A percentile compares a stretch with the other conserved stretches of the same genome.
These are phyloP conservation scores for Serendipita indica DNA, from an alignment of 768 basidiomycete species.

Conservation along the genomic window DNA sequence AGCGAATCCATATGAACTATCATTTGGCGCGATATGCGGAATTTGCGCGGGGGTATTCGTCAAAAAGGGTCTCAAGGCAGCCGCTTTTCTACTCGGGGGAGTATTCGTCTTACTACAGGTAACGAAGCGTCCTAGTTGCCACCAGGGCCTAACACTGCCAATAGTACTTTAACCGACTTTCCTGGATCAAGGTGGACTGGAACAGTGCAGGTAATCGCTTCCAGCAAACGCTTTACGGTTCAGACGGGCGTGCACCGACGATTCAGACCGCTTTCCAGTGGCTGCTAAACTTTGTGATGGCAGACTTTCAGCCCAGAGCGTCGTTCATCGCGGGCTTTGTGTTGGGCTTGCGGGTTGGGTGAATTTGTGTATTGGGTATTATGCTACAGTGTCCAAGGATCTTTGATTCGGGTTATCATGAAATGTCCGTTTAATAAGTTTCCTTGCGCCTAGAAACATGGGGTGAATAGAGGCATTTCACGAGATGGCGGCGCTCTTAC, in stretches of 20 bases:
- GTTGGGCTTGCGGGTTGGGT: conserved; percentile 73
- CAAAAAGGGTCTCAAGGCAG: conserved; percentile 79
- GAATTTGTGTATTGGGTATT: conserved; percentile 14
- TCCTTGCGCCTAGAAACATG: neutral
- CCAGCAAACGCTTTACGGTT: conserved; percentile 56
- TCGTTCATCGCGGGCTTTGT: conserved; percentile 74
- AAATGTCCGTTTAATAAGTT: neutral
- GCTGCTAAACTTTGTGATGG: conserved; percentile 66
- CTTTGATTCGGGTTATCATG: neutral
- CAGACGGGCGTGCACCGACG: conserved; percentile 47
- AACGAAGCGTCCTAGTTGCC: conserved; percentile 15
- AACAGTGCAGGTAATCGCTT: conserved; percentile 44
- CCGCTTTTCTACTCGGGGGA: conserved; percentile 80
- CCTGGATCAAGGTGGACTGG: conserved; percentile 74
- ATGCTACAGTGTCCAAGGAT: neutral
- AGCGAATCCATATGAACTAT: conserved; percentile 64
- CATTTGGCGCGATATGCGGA: conserved; percentile 80
- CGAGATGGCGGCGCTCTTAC: neutral
- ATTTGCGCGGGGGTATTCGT: conserved; percentile 85
- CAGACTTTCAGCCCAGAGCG: conserved; percentile 84
- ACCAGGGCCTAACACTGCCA: neutral
- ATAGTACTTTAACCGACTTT: conserved; percentile 66
- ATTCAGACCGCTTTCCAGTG: conserved; percentile 44
- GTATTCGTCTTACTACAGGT: conserved; percentile 87
- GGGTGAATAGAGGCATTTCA: conserved; percentile 1